Evolutionary conservation across 2,329 filamentous ascomycete species (phyloP).

Genomic region (Diaporthe caulivora): DNA sequence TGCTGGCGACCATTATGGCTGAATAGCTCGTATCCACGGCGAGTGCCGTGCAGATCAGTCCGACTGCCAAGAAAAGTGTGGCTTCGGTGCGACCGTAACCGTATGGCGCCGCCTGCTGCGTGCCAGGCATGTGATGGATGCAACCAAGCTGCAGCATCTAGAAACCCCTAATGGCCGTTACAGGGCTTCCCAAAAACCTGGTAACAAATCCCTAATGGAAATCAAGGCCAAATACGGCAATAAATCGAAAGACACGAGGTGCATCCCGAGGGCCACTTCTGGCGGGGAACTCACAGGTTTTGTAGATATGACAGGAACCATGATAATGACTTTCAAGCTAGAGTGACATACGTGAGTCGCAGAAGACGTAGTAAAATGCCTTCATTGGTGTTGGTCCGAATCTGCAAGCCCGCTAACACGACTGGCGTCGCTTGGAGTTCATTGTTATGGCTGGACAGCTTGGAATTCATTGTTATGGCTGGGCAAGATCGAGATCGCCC

Average conservation of each 20-base stretch:
- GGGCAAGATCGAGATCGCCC: background rate
- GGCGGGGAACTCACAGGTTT: no score
- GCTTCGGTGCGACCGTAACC: slow-evolving; percentile 19
- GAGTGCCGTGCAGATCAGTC: slow-evolving; percentile 9
- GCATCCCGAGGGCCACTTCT: background rate
- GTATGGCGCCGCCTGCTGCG: background rate
- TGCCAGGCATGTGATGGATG: slow-evolving; percentile 3
- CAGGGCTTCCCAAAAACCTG: background rate
- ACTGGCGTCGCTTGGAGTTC: background rate
- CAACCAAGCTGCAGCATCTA: background rate
- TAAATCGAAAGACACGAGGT: background rate
- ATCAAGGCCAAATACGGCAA: background rate
- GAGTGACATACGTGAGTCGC: background rate
- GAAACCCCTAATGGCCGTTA: background rate
- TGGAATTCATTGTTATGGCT: background rate
- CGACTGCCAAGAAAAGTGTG: background rate
- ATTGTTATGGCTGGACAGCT: background rate
- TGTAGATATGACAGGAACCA: background rate
- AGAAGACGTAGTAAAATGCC: background rate
- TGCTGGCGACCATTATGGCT: background rate
- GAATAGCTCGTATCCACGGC: background rate
- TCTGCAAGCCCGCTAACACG: background rate
- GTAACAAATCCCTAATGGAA: background rate
- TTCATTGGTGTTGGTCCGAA: background rate
- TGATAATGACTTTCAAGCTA: background rate